A percentile compares a stretch with the other conserved stretches of the same genome.
These are phyloP conservation scores for Botrytis tulipae DNA, from an alignment of 2,329 filamentous ascomycete genomes.

Conservation along the genomic window DNA sequence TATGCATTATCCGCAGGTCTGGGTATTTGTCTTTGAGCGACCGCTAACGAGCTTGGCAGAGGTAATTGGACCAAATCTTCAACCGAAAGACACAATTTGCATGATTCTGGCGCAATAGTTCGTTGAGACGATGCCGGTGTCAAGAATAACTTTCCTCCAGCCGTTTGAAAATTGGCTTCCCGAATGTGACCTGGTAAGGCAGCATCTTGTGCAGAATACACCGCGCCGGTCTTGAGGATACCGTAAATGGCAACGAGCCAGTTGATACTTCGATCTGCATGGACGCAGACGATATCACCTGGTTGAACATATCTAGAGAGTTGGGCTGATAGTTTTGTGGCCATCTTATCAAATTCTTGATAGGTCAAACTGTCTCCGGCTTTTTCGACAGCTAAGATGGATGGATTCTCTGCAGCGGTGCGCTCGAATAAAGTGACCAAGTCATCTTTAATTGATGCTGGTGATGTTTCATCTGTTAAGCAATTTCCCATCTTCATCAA, in stretches of 20 bases:
- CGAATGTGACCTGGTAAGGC: constrained; percentile 30
- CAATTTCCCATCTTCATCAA: constrained; percentile 19
- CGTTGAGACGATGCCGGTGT: constrained; percentile 21
- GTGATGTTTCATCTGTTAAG: constrained; percentile 6
- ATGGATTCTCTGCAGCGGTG: background rate
- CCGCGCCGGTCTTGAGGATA: constrained; percentile 38
- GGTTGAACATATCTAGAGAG: constrained; percentile 33
- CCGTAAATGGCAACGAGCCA: constrained; percentile 42
- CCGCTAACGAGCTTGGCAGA: background rate
- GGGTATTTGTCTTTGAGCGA: background rate
- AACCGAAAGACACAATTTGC: constrained; percentile 15
- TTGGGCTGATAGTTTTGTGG: constrained; percentile 5
- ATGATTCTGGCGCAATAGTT: constrained; percentile 19
- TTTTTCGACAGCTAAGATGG: constrained; percentile 10
- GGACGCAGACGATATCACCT: constrained; percentile 44
- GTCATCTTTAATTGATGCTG: constrained; percentile 13
- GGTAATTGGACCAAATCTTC: constrained; percentile 17
- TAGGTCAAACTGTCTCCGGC: background rate
- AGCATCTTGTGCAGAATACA: constrained; percentile 39
- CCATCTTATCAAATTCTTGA: background rate
- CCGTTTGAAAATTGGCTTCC: constrained; percentile 30
- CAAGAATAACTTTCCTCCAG: constrained; percentile 35
- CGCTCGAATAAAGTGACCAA: constrained; percentile 19
- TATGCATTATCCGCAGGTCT: constrained; percentile 37
- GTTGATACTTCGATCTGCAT: constrained; percentile 48